Conservation (phyloP, 1,139 yeast genomes). For the Saccharomyces uvarum region DNA sequence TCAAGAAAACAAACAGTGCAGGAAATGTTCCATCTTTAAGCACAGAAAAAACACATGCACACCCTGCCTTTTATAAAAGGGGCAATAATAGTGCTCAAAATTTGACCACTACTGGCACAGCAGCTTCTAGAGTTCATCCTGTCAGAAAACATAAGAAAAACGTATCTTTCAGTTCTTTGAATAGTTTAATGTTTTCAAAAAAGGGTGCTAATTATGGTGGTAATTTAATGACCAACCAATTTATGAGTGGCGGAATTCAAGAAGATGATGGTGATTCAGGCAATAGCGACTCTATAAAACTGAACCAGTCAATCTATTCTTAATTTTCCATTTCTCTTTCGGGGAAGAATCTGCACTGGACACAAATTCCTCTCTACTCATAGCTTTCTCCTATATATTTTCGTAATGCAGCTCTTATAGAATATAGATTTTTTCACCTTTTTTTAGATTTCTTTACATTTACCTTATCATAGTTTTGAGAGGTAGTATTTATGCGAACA, state of each 20-base stretch:
- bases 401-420: not conserved
- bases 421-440: not conserved
- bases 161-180: conserved; percentile 33
- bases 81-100: conserved; percentile 25
- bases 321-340: not conserved
- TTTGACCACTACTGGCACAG: conserved; percentile 10
- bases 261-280: conserved; percentile 25
- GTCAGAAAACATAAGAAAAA: conserved; percentile 31
- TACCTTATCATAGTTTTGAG: not conserved
- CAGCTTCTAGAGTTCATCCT: conserved; percentile 21
- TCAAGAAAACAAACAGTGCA: conserved; percentile 16
- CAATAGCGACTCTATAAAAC: conserved; percentile 18
- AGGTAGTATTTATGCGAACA: not conserved
- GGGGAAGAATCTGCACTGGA: not conserved
- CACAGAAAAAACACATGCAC: conserved; percentile 5
- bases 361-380: not conserved
- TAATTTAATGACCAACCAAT: conserved; percentile 8
- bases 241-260: conserved; percentile 20
- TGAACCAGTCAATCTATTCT: conserved; percentile 27
- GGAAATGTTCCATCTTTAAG: conserved; percentile 16
- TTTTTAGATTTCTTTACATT: not conserved
- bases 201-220: conserved; percentile 14
- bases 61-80: conserved; percentile 14
- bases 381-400: not conserved
- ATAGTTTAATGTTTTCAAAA: conserved; percentile 31